These are phyloP conservation scores for Thinopyrum elongatum DNA, from an alignment of 176 grass and related monocot species.

Conservation along the genomic window DNA sequence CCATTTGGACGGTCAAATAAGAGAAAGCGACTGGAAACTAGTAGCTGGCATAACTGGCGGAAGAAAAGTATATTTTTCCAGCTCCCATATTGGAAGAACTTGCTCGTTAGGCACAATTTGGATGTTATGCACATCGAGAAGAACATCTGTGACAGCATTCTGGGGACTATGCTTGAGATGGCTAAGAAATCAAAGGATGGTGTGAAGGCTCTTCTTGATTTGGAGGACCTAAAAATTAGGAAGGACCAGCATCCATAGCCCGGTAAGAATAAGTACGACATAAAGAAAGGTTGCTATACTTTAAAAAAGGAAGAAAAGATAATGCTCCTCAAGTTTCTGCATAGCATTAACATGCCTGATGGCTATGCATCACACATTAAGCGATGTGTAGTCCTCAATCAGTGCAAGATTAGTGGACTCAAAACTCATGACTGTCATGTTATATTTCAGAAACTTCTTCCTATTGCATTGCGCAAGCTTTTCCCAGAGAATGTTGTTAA, in stretches of 20 bases:
- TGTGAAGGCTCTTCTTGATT: neutral
- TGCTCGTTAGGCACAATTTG: too few species aligned
- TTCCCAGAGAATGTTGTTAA: too few species aligned
- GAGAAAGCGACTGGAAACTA: too few species aligned
- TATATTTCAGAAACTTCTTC: too few species aligned
- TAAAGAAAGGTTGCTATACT: neutral
- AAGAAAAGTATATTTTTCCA: too few species aligned
- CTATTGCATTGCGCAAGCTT: too few species aligned
- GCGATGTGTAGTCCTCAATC: neutral
- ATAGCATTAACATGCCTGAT: constrained; percentile 8
- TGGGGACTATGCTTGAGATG: constrained; percentile 1
- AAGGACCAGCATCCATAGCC: neutral
- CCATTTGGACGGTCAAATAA: too few species aligned
- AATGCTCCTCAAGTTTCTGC: neutral
- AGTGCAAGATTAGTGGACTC: neutral
- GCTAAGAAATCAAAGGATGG: neutral
- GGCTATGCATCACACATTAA: constrained; percentile 11
- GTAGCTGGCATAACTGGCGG: too few species aligned
- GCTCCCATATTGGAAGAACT: too few species aligned
- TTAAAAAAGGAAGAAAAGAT: neutral
- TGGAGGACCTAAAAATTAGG: neutral
- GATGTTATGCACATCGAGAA: too few species aligned
- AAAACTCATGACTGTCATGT: constrained; percentile 30
- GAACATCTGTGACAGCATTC: neutral
- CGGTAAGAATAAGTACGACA: too few species aligned